These are phyloP conservation scores for Mortierella sp. DNA, from an alignment of 371 early-diverging fungal species.

Conservation along the genomic window DNA sequence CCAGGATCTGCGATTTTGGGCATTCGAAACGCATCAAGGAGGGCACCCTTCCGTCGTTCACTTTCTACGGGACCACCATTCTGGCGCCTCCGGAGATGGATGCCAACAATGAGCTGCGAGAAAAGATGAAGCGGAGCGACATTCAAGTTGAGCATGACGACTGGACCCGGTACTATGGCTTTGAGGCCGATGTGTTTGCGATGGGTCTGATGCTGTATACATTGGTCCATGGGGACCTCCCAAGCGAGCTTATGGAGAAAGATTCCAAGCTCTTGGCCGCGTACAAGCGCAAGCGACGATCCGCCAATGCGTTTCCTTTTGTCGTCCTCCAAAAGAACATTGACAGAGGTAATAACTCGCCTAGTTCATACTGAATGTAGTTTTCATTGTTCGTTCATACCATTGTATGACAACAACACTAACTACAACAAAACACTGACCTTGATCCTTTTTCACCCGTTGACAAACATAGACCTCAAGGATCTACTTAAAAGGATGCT, in stretches of 20 bases:
- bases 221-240: constrained; percentile 50
- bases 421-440: background rate
- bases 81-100: constrained; percentile 56
- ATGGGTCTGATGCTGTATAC: constrained; percentile 47
- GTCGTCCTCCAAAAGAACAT: constrained; percentile 23
- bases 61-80: constrained; percentile 50
- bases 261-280: constrained; percentile 25
- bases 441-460: background rate
- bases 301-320: constrained; percentile 32
- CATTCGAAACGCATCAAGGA: constrained; percentile 36
- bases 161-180: constrained; percentile 38
- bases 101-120: constrained; percentile 28
- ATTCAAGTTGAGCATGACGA: constrained; percentile 8
- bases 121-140: constrained; percentile 19
- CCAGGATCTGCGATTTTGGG: constrained; percentile 54
- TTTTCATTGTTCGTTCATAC: too few relatives aligned
- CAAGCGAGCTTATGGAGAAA: constrained; percentile 35
- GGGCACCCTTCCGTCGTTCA: constrained; percentile 26
- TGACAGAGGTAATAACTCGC: constrained; percentile 22
- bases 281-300: constrained; percentile 33
- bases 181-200: constrained; percentile 54
- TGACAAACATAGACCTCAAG: constrained; percentile 19
- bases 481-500: constrained; percentile 45
- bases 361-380: background rate
- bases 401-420: too few relatives aligned